Evolutionary conservation across 2,329 filamentous ascomycete species (phyloP), one percentile per base, ranked within the genome.

Genomic region (Fusarium sambucinum): DNA sequence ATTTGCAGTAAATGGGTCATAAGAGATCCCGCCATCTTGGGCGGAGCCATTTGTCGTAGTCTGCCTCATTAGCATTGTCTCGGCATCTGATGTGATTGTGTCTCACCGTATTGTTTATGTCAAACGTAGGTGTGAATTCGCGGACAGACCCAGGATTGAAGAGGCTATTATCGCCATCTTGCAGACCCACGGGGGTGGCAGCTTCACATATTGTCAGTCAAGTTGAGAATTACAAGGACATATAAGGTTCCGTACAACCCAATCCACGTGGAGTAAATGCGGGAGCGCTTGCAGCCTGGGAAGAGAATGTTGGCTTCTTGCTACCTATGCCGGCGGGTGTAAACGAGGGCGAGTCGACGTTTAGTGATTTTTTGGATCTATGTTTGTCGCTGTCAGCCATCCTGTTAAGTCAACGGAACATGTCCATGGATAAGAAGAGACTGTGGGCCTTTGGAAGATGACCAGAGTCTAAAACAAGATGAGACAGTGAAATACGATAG

Each of bases 341-440:
- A 78, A 99, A 99, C 47, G 95, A 93, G 14, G 96, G 95, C 11
- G 96, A 98, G 75, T 98, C 96, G 75, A 97, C 96, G 79, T 97
- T 99, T 71, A 99, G 85, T 29, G 91, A 85, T 79, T 94, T 96
- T 80, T 93, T 93, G 25, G 83, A 76, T 62, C 84, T 85, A 32
- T 33, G 16, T 16, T 33, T 17, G 14, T 51, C 35, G 10, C 53
- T 27, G 64, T 74, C 55, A 74, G 72, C 52, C 57, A 56, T 56
- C 29, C 29, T 59, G 37, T n/a, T 46, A 21, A 16, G 32, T 46
- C 38, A 50, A 29, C 10, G 42, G 29, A 32, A 21, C 46, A n/a
- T 23, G 38, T 19, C 38, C 27, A 41, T 42, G 38, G 29, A 13
- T 44, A 27, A 35, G 32, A 27, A 35, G 32, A 55, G 30, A 16